Evolutionary conservation across 768 basidiomycete species (phyloP).

Genomic region (Clathrus columnatus): DNA sequence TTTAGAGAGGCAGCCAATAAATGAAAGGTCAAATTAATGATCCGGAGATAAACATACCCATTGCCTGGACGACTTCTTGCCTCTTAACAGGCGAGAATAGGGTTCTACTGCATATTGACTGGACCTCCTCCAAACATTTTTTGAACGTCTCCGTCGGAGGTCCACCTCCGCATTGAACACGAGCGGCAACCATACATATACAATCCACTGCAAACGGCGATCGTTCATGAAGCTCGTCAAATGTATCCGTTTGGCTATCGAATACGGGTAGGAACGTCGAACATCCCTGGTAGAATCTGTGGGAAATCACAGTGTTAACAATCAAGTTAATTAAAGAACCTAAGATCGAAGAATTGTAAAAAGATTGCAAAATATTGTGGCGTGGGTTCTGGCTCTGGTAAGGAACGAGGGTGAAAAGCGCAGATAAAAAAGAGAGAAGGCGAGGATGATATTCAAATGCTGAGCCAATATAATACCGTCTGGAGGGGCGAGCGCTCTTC

Average conservation of each 20-base stretch:
- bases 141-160: conserved; percentile 65
- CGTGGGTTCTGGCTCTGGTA: neutral
- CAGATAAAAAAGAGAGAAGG: too few relatives aligned
- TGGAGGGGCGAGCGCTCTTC: conserved; percentile 56
- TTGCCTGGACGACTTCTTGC: conserved; percentile 85
- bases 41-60: conserved; percentile 50
- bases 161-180: conserved; percentile 83
- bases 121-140: conserved; percentile 76
- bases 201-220: conserved; percentile 91
- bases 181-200: conserved; percentile 89
- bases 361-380: neutral
- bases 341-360: conserved; percentile 8
- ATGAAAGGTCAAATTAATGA: neutral
- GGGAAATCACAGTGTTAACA: conserved; percentile 13
- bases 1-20: conserved; percentile 4
- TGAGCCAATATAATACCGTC: conserved; percentile 45
- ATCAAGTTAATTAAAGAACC: conserved; percentile 7
- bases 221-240: conserved; percentile 73
- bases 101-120: conserved; percentile 74
- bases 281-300: conserved; percentile 87
- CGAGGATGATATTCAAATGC: neutral
- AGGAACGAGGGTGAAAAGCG: neutral
- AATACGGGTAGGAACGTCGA: conserved; percentile 87
- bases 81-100: conserved; percentile 81
- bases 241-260: conserved; percentile 75